Percentiles rank a stretch among this genome's conserved stretches.
These are phyloP conservation scores for Pythium dissotocum DNA, from an alignment of 352 stramenopile genomes.

Conservation along the genomic window DNA sequence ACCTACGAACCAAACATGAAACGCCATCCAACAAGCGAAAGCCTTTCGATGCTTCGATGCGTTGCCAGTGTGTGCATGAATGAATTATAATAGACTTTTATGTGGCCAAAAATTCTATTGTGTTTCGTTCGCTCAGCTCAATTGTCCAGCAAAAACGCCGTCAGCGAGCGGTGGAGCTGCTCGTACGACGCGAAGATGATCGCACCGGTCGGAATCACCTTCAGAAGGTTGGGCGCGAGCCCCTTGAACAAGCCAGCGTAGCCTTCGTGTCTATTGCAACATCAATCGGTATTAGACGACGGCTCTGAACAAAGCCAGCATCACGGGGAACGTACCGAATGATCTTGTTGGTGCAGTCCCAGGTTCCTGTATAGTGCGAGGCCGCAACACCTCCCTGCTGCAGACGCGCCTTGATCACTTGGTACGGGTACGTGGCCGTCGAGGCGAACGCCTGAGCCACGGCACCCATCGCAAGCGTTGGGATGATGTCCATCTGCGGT, in stretches of 20 bases:
- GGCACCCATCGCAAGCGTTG: constrained; percentile 76
- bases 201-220: constrained; percentile 95
- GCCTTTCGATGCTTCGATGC: background rate
- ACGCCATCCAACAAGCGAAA: background rate
- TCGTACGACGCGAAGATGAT: constrained; percentile 93
- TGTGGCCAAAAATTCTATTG: constrained; percentile 10
- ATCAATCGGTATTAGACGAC: background rate
- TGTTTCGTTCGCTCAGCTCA: constrained; percentile 28
- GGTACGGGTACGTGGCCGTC: constrained; percentile 93
- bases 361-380: constrained; percentile 89
- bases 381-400: constrained; percentile 89
- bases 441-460: constrained; percentile 82
- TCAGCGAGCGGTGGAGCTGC: constrained; percentile 68
- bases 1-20: background rate
- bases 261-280: constrained; percentile 78
- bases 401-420: constrained; percentile 96
- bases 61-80: constrained; percentile 11
- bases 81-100: constrained; percentile 25
- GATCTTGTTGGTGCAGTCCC: constrained; percentile 90
- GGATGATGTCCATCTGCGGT: constrained; percentile 66
- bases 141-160: constrained; percentile 44
- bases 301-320: background rate
- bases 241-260: constrained; percentile 95
- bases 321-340: constrained; percentile 37
- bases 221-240: constrained; percentile 93